Percentiles rank a stretch among this genome's conserved stretches.
Conservation (phyloP, 176 grass and related monocot genomes). For the Saccharum officinarum region DNA sequence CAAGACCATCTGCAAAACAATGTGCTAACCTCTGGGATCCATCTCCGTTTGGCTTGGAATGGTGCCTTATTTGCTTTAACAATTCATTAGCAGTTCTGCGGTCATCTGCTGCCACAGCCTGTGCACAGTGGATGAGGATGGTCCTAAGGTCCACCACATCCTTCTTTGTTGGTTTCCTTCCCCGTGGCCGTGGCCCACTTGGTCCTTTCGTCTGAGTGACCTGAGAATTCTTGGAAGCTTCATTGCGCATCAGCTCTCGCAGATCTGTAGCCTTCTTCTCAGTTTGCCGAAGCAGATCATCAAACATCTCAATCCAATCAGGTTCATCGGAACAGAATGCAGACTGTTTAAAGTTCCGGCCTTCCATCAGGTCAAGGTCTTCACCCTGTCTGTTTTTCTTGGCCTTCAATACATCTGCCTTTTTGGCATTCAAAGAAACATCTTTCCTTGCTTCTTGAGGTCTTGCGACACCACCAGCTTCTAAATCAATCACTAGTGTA, state of each 20-base stretch:
- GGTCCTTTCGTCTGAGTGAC: conserved; percentile 51
- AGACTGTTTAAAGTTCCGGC: conserved; percentile 76
- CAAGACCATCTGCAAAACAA: conserved; percentile 90
- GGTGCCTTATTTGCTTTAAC: conserved; percentile 89
- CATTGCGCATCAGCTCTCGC: conserved; percentile 66
- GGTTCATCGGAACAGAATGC: conserved; percentile 76
- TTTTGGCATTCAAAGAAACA: conserved; percentile 23
- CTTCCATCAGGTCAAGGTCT: conserved; percentile 86
- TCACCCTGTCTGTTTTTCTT: conserved; percentile 57
- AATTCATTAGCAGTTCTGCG: conserved; percentile 77
- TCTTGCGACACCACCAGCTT: conserved; percentile 35
- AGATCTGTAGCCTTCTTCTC: conserved; percentile 74
- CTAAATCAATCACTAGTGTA: conserved; percentile 55
- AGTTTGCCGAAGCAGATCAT: conserved; percentile 66
- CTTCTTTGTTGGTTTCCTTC: conserved; percentile 84
- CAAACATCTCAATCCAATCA: conserved; percentile 80
- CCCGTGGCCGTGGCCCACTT: conserved; percentile 44
- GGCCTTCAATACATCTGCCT: conserved; percentile 44
- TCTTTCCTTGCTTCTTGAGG: conserved; percentile 27
- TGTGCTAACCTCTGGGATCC: conserved; percentile 79
- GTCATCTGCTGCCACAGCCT: conserved; percentile 92
- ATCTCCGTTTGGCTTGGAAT: conserved; percentile 72
- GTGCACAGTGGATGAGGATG: conserved; percentile 87
- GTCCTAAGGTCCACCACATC: conserved; percentile 94
- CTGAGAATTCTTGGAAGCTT: conserved; percentile 60